These are phyloP conservation scores for Pythium monospermum DNA, from an alignment of 352 stramenopile genomes.

Conservation along the genomic window DNA sequence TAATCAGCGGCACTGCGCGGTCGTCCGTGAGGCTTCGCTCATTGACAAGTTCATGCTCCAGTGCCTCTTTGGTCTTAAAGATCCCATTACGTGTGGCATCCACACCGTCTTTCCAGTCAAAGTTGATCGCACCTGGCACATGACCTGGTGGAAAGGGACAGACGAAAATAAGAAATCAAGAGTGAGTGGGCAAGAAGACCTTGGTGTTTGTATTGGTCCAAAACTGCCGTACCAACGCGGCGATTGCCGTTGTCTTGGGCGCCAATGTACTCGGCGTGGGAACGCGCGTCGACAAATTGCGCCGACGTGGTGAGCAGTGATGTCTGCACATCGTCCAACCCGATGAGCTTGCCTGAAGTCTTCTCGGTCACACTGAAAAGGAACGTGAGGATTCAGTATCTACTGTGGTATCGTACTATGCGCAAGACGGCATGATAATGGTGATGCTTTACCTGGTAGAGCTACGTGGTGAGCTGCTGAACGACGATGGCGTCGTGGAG, in stretches of 20 bases:
- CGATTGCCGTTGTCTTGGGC: conserved; percentile 32
- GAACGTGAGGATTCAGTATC: not conserved
- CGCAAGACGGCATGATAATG: no score
- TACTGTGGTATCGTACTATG: no score
- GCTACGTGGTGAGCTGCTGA: conserved; percentile 3
- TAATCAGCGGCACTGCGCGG: conserved; percentile 42
- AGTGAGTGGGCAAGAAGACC: not conserved
- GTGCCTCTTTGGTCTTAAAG: conserved; percentile 57
- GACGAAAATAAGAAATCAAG: not conserved
- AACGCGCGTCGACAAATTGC: conserved; percentile 38
- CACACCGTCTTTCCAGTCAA: conserved; percentile 65
- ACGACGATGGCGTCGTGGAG: conserved; percentile 22
- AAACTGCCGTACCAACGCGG: conserved; percentile 20
- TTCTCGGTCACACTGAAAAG: conserved; percentile 23
- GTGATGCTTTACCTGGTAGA: conserved; percentile 10
- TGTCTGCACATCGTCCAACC: conserved; percentile 26
- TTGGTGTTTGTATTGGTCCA: no score
- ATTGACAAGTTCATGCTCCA: conserved; percentile 41
- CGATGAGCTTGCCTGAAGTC: conserved; percentile 20
- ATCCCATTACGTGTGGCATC: conserved; percentile 37
- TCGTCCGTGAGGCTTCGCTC: conserved; percentile 35
- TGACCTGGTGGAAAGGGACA: conserved; percentile 26
- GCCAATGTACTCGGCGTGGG: conserved; percentile 32
- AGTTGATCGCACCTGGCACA: conserved; percentile 62
- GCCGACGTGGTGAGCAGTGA: conserved; percentile 18